Base-by-base conservation (phyloP, 164 flowering plant species). In the Tetrastigma voinierianum region DNA sequence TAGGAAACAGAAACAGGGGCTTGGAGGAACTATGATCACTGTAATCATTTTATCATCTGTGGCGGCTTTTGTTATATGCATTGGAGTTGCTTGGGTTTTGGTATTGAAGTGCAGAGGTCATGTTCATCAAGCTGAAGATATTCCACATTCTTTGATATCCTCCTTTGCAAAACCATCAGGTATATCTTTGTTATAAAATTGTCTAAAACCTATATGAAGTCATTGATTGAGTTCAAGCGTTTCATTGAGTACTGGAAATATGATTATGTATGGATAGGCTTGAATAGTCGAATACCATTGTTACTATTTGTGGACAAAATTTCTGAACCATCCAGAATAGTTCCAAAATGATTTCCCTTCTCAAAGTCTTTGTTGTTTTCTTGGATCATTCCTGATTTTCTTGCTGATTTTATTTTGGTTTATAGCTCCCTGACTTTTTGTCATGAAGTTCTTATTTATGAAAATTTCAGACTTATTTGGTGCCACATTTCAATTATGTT, bases 1-100 rank as follows among this genome's bases (percentile, higher is more conserved):
- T 10, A 70, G 66, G 71, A 67, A 59, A 55, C 70, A 58, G 45
- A 76, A 65, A 51, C 64, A 65, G 43, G 62, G 76, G 57, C 66
- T 67, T 45, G 62, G 62, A 4, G 63, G 74, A 70, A 76, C 71
- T 64, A 69, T 64, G 67, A 57, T 79, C 43, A 70, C 77, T 64
- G 73, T 81, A 20, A 73, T 87, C 56, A 75, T 68, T 56, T 57
- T 85, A 47, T 83, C 87, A 17, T 76, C 78, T 13, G 68, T 78
- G 62, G 65, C 77, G 32, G 84, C 82, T 62, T 73, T 79, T 51
- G 65, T 80, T 25, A 21, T 78, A 52, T 78, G 75, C 65, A 43
- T 71, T 23, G 86, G 68, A 49, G 40, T 75, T 45, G 62, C 69
- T 21, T 80, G 81, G 78, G 58, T 85, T 62, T 21, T 83, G 47